Evolutionary conservation across 805 yeast genomes (phyloP).

Genomic region (Zygoascus ofunaensis): DNA sequence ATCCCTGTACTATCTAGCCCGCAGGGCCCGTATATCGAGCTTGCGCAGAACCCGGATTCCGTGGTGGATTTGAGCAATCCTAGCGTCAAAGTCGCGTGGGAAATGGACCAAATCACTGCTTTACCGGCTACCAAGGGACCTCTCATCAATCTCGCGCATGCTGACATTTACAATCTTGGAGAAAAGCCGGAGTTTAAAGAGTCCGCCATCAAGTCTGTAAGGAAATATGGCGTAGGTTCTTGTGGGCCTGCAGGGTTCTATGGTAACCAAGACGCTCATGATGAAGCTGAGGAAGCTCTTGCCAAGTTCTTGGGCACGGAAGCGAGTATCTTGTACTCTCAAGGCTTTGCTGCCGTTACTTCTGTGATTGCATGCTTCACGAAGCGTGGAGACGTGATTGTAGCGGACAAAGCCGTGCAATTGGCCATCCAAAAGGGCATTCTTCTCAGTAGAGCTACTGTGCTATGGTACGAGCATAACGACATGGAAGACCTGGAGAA

Average conservation of each 20-base stretch:
- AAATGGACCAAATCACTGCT: constrained; percentile 35
- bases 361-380: constrained; percentile 89
- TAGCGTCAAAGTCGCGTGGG: constrained; percentile 13
- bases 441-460: constrained; percentile 74
- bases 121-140: constrained; percentile 21
- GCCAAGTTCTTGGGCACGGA: constrained; percentile 71
- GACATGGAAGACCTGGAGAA: constrained; percentile 74
- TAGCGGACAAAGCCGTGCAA: constrained; percentile 73
- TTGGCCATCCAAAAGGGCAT: constrained; percentile 82
- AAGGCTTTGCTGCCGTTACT: constrained; percentile 78
- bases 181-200: constrained; percentile 37
- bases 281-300: constrained; percentile 63
- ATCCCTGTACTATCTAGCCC: constrained; percentile 44
- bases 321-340: constrained; percentile 79
- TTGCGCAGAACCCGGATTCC: background rate
- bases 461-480: constrained; percentile 79
- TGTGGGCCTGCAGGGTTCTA: constrained; percentile 98
- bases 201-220: constrained; percentile 50
- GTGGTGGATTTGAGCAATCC: background rate
- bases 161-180: constrained; percentile 63
- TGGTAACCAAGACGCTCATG: constrained; percentile 90
- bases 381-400: constrained; percentile 87
- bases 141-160: constrained; percentile 59
- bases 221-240: constrained; percentile 85
- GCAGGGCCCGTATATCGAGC: background rate